Conservation (phyloP, 148 eudicot species). For the Selenicereus undatus region DNA sequence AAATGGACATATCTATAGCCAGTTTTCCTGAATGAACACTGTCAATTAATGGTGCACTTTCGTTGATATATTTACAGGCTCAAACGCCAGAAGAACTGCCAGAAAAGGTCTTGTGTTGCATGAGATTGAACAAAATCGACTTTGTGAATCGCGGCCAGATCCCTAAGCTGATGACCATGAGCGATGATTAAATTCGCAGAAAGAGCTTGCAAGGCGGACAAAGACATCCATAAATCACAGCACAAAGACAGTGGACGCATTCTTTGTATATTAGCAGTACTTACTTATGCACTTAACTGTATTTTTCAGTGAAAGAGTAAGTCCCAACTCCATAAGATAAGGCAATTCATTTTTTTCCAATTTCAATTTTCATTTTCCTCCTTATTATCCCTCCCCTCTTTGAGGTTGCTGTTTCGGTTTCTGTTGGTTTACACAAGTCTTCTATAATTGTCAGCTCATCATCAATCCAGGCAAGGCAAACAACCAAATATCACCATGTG, state of each 20-base stretch:
- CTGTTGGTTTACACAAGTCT: too few species aligned
- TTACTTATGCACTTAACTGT: constrained; percentile 17
- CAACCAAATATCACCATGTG: too few species aligned
- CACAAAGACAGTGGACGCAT: constrained; percentile 20
- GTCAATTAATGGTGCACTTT: not conserved
- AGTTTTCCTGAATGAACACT: not conserved
- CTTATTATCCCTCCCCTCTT: not conserved
- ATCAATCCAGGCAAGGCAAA: too few species aligned
- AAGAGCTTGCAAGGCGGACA: not conserved
- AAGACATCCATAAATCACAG: constrained; percentile 17
- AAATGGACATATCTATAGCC: not conserved
- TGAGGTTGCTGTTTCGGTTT: too few species aligned
- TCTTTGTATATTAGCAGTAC: constrained; percentile 24
- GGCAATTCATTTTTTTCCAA: not conserved
- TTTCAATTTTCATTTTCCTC: constrained; percentile 13
- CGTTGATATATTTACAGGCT: constrained; percentile 42
- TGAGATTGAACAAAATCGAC: constrained; percentile 69
- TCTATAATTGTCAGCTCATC: too few species aligned
- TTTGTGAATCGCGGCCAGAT: constrained; percentile 76
- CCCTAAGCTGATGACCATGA: constrained; percentile 44
- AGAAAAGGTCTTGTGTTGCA: constrained; percentile 76
- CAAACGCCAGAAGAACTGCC: constrained; percentile 87
- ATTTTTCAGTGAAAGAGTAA: constrained; percentile 11
- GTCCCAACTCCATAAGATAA: constrained; percentile 7
- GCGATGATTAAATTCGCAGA: constrained; percentile 22